Base-by-base conservation (phyloP, 306 rosid species). In the Glycine soja region DNA sequence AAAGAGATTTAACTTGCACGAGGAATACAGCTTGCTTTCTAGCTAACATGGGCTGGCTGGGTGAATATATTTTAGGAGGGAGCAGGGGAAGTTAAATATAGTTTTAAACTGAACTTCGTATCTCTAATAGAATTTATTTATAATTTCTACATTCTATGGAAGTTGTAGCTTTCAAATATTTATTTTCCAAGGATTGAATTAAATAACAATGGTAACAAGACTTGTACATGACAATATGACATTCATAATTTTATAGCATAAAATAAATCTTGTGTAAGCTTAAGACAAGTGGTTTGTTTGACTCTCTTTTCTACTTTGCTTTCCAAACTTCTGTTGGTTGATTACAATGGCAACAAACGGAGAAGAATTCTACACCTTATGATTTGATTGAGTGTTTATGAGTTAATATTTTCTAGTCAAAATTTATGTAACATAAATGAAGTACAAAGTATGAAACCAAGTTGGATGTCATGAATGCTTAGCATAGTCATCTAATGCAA, bases 1-100 rank as follows among this genome's bases (percentile, higher is more conserved):
- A 80, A 14, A 63, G 77, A 71, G 70, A 76, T 62, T 73, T 73
- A 58, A 68, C 70, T 76, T 76, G 54, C 56, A 63, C 7, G 46
- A 48, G 43, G 80, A 57, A 70, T 54, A 73, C 81, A 77, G 69
- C 85, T 82, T 47, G 79, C 69, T 67, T 72, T 72, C 64, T 76
- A 82, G 40, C 5, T 36, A 36, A 85, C 81, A 34, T 38, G 78
- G 67, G 45, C 1, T 36, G 15, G 11, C 30, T 24, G 30, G 53
- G 24, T 46, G 52, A 32, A 36, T 66, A 36, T 38, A 32, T 8
- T 14, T 70, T 45, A 3, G 32, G 70, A 18, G n/a, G 24, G 8
- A n/a, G 67, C 2, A 15, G 40, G 11, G 64, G 68, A 32, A 15
- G 72, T 43, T 19, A 46, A 53, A 79, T 48, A 16, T 12, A 9